Evolutionary conservation across 1,284 basidiomycete species (phyloP).

Genomic region (Laetiporus sulphureus): DNA sequence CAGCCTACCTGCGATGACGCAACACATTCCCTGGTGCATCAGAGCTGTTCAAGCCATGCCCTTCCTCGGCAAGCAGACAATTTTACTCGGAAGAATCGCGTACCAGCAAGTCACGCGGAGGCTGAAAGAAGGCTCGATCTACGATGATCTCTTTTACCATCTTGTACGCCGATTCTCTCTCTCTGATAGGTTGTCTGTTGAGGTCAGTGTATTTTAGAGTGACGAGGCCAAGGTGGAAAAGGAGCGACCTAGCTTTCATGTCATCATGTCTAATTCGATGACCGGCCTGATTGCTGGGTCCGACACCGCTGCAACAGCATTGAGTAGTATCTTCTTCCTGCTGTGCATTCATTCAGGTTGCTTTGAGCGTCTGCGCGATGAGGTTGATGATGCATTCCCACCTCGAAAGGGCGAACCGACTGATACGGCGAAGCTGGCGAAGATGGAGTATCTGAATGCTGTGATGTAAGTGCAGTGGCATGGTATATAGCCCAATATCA

Average conservation of each 20-base stretch:
- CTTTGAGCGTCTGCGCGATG: constrained; percentile 10
- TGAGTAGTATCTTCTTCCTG: constrained; percentile 16
- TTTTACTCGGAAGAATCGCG: neutral
- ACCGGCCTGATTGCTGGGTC: constrained; percentile 43
- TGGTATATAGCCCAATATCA: neutral
- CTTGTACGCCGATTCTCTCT: constrained; percentile 22
- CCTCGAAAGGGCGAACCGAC: constrained; percentile 1
- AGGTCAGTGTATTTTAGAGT: constrained; percentile 27
- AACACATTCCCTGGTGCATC: constrained; percentile 1
- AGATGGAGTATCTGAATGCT: constrained; percentile 20
- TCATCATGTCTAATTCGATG: constrained; percentile 37
- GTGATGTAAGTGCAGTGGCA: constrained; percentile 3
- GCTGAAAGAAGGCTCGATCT: constrained; percentile 27
- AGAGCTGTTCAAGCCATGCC: neutral
- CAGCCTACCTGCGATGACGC: neutral
- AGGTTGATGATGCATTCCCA: constrained; percentile 15
- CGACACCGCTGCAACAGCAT: constrained; percentile 19
- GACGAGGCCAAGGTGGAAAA: constrained; percentile 40
- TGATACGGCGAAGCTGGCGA: neutral
- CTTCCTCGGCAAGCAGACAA: neutral
- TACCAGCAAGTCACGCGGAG: neutral
- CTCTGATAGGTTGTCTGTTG: no score
- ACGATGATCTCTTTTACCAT: constrained; percentile 39
- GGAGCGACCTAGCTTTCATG: constrained; percentile 26
- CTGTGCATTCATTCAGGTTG: constrained; percentile 13